Evolutionary conservation across 2,329 filamentous ascomycete species (phyloP).

Genomic region (Helicocarpus griseus): DNA sequence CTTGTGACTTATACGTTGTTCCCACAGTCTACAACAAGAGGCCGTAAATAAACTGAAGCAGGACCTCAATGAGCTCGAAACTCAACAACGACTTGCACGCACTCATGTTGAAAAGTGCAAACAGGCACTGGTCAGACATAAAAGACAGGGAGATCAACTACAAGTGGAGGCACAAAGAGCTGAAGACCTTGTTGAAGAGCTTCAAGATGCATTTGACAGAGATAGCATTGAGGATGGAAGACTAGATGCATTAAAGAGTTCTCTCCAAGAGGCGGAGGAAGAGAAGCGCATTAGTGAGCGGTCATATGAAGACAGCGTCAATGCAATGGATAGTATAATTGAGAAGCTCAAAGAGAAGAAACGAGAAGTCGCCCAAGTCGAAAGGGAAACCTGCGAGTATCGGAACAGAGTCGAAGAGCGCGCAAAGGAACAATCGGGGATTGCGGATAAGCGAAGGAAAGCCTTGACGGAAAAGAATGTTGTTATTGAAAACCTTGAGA

Average conservation of each 20-base stretch:
- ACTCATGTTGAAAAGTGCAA: slow-evolving; percentile 42
- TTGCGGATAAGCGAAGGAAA: slow-evolving; percentile 48
- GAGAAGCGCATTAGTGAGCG: slow-evolving; percentile 34
- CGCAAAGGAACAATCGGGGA: slow-evolving; percentile 26
- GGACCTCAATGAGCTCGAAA: slow-evolving; percentile 46
- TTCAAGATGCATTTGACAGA: slow-evolving; percentile 55
- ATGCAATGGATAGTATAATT: slow-evolving; percentile 36
- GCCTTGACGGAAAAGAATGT: slow-evolving; percentile 54
- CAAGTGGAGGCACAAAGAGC: slow-evolving; percentile 49
- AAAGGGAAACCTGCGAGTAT: not conserved
- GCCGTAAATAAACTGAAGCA: slow-evolving; percentile 44
- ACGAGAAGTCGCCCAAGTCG: slow-evolving; percentile 18
- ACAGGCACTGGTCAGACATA: slow-evolving; percentile 42
- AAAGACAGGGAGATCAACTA: slow-evolving; percentile 39
- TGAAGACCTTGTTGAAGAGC: slow-evolving; percentile 52
- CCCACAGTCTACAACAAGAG: slow-evolving; percentile 34
- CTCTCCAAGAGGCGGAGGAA: slow-evolving; percentile 49
- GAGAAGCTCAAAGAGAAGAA: slow-evolving; percentile 25
- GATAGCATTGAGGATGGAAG: slow-evolving; percentile 55
- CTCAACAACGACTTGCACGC: slow-evolving; percentile 39
- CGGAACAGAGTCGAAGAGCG: slow-evolving; percentile 5
- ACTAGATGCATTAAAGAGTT: slow-evolving; percentile 48
- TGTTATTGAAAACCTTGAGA: slow-evolving; percentile 44
- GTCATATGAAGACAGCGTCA: slow-evolving; percentile 41
- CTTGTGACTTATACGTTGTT: not conserved